A percentile compares a stretch with the other conserved stretches of the same genome.
These are phyloP conservation scores for Malassezia caprae DNA, from an alignment of 1,284 basidiomycete genomes.

Conservation along the genomic window DNA sequence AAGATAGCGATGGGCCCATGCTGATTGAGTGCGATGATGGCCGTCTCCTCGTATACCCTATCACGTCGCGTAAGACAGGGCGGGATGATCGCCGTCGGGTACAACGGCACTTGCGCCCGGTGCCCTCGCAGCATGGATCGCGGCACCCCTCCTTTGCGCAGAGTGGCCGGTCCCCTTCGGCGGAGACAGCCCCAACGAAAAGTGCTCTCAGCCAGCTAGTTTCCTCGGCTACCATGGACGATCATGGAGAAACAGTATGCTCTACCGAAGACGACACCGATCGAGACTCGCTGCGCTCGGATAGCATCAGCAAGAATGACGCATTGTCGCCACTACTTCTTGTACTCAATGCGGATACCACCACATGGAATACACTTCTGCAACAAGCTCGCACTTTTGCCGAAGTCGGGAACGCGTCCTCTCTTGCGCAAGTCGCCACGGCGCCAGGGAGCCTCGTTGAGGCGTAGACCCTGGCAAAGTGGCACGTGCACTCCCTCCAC, in stretches of 20 bases:
- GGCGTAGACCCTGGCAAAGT: not conserved
- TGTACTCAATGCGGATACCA: constrained; percentile 1
- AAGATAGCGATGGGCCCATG: not conserved
- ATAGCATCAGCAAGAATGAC: not conserved
- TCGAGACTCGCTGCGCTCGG: constrained; percentile 6
- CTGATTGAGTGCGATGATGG: constrained; percentile 10
- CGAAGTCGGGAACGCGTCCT: not conserved
- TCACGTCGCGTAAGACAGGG: not conserved
- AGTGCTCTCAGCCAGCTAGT: not conserved
- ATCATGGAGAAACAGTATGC: constrained; percentile 1
- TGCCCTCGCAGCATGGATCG: constrained; percentile 1
- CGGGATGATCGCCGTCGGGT: not conserved
- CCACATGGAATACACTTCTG: not conserved
- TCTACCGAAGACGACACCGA: constrained; percentile 19
- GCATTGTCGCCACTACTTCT: not conserved
- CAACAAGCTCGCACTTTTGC: constrained; percentile 6
- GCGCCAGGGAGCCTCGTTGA: not conserved
- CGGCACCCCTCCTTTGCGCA: not conserved
- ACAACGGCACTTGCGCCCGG: not conserved
- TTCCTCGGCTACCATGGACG: not conserved
- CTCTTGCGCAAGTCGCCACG: not conserved
- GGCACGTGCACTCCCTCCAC: not conserved
- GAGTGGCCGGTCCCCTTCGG: not conserved
- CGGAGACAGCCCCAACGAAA: not conserved
- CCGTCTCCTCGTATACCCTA: constrained; percentile 5